Evolutionary conservation across 192 early-diverging fungal genomes (phyloP).

Genomic region (Bifiguratus adelaidae): DNA sequence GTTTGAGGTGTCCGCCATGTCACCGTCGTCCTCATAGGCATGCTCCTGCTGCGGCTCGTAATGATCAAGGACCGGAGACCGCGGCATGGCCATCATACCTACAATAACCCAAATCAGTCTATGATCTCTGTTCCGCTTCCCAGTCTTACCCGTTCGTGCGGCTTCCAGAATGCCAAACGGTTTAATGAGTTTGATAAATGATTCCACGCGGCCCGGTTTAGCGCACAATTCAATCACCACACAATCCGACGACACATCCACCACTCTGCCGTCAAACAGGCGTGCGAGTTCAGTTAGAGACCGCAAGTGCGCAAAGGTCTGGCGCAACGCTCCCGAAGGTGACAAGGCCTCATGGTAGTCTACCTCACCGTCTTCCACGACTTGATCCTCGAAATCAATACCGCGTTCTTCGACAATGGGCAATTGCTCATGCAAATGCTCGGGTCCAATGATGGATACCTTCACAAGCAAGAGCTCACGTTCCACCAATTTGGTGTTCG

Average conservation of each 20-base stretch:
- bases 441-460: constrained; percentile 70
- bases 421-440: constrained; percentile 47
- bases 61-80: constrained; percentile 71
- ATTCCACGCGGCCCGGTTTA: constrained; percentile 78
- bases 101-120: background rate
- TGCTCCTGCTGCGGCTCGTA: constrained; percentile 58
- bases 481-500: constrained; percentile 77
- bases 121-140: background rate
- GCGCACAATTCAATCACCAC: constrained; percentile 83
- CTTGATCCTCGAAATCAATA: constrained; percentile 11
- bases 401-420: constrained; percentile 10
- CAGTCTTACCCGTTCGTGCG: constrained; percentile 74
- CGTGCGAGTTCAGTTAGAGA: constrained; percentile 73
- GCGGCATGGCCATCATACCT: constrained; percentile 95
- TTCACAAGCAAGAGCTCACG: constrained; percentile 91
- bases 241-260: constrained; percentile 78
- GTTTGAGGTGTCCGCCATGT: constrained; percentile 77
- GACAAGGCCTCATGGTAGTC: constrained; percentile 15
- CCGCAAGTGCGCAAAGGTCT: constrained; percentile 54
- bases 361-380: constrained; percentile 4
- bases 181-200: constrained; percentile 86
- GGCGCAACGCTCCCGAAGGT: constrained; percentile 33
- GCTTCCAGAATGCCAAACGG: constrained; percentile 96
- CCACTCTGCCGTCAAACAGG: constrained; percentile 78
- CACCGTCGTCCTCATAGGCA: constrained; percentile 42